Conservation (phyloP, 2,329 filamentous ascomycete species). For the Talaromyces albobiverticillius region DNA sequence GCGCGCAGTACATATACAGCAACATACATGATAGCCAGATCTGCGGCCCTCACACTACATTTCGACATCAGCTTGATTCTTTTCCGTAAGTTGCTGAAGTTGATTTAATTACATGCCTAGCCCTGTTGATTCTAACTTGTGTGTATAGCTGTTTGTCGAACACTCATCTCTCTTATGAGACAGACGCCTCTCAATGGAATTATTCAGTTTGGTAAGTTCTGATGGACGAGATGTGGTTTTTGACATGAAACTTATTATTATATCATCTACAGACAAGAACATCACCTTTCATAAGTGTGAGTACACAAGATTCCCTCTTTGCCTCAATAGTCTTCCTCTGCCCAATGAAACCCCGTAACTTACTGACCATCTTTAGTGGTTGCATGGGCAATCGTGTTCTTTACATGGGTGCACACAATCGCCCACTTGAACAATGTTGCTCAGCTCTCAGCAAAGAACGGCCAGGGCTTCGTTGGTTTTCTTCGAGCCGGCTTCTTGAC, state of each 20-base stretch:
- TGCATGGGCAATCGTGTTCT: slow-evolving; percentile 85
- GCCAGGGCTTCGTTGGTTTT: slow-evolving; percentile 74
- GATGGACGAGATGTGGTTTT: not conserved
- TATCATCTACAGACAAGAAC: slow-evolving; percentile 63
- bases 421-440: slow-evolving; percentile 87
- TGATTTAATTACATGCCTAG: not conserved
- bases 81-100: slow-evolving; percentile 46
- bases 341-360: too few species aligned
- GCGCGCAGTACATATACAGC: slow-evolving; percentile 69
- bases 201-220: slow-evolving; percentile 62
- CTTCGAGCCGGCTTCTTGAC: slow-evolving; percentile 73
- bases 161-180: slow-evolving; percentile 74
- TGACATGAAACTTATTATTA: not conserved
- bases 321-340: too few species aligned
- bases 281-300: slow-evolving; percentile 77
- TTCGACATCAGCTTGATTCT: slow-evolving; percentile 77
- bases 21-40: slow-evolving; percentile 72
- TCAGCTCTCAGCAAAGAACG: slow-evolving; percentile 70
- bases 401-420: slow-evolving; percentile 80
- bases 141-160: slow-evolving; percentile 66
- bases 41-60: slow-evolving; percentile 73
- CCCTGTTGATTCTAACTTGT: slow-evolving; percentile 7
- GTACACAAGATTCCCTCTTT: not conserved
- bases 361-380: slow-evolving; percentile 44
- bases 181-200: slow-evolving; percentile 82